Conservation (phyloP, 345 rosid genomes). For the Populus davidiana region DNA sequence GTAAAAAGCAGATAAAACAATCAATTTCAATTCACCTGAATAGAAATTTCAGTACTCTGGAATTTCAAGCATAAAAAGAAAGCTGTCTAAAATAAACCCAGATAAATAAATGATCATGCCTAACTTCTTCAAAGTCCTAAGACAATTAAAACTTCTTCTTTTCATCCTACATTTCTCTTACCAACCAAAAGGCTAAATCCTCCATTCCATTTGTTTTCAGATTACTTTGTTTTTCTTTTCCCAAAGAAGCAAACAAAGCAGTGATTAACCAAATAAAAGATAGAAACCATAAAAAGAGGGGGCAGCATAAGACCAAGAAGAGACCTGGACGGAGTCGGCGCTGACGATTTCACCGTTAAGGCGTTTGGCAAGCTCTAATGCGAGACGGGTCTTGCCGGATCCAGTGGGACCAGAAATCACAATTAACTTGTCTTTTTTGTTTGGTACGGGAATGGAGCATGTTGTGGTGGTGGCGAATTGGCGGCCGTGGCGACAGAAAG, state of each 20-base stretch:
- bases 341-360: constrained; percentile 93
- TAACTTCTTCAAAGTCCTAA: too few species aligned
- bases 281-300: neutral
- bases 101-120: too few species aligned
- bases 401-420: constrained; percentile 96
- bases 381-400: constrained; percentile 79
- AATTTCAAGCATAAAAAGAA: neutral
- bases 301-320: neutral
- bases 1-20: neutral
- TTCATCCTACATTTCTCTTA: too few species aligned
- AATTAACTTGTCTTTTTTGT: constrained; percentile 56
- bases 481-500: constrained; percentile 30
- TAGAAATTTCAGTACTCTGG: neutral
- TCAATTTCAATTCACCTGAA: neutral
- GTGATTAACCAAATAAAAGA: neutral
- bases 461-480: constrained; percentile 24
- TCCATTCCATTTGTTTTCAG: too few species aligned
- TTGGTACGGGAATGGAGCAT: constrained; percentile 29
- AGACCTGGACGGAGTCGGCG: constrained; percentile 95
- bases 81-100: neutral
- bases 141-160: too few species aligned
- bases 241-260: neutral
- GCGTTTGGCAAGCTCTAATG: constrained; percentile 84
- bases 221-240: too few species aligned
- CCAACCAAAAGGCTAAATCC: too few species aligned